Evolutionary conservation across 2,329 filamentous ascomycete species (phyloP), one percentile per base, ranked within the genome.

Genomic region (Trichoderma sp.): DNA sequence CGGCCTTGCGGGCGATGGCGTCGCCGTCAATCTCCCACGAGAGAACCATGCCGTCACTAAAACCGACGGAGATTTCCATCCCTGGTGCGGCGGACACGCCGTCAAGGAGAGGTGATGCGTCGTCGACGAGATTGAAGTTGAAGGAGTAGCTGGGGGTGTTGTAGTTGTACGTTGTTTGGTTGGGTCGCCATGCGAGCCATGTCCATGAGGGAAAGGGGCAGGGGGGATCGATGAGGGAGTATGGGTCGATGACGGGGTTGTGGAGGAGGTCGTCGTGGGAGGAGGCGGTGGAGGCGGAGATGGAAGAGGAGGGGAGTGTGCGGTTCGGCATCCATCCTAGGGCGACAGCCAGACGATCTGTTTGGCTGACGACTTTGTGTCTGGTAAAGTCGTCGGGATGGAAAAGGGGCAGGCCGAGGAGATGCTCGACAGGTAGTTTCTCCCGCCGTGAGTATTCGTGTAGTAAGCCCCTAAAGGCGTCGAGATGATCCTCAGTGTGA

Each of bases 1-100:
- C 73, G 15, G 50, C 27, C 35, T 72, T 75, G 10, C 71, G 68
- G 6, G 73, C 69, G 29, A 79, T 77, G 22, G 73, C 73, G 10
- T 78, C 75, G n/a, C 74, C 76, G 27, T 79, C 73, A 58, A 76
- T 72, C 68, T 79, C 78, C 78, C 78, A 80, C 6, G 75, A 74
- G 12, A 79, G 72, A 15, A 80, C 71, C 27, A 73, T 71, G 19
- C 73, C 74, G 60, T 78, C 76, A 15, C 72, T 71, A 69, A 79
- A 79, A 17, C 78, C 78, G 10, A 80, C 68, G 0, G 75, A 79
- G 15, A 79, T 72, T 22, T 78, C 73, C 68, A 78, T 76, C 2
- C 71, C 69, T 2, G 78, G 78, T 7, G 77, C 67, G 10, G 77
- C 75, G 3, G 73, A 76, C 9, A 77, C 70, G 22, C 72, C 74